phyloP scores from a whole-genome alignment of 164 flowering plant species.

The Piper longum region DNA sequence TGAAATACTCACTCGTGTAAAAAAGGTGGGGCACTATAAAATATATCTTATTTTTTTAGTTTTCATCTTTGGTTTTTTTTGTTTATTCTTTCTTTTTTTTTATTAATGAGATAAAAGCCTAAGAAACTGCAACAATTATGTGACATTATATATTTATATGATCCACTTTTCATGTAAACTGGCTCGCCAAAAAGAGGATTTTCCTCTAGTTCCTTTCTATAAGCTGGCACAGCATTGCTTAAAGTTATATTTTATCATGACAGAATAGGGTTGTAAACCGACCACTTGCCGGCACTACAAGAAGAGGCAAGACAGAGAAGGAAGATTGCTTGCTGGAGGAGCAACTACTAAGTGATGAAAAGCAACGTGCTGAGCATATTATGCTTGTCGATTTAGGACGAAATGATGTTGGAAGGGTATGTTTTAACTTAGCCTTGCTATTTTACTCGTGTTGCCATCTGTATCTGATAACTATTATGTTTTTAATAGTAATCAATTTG shows the following conservation, averaged over 20 bases:
- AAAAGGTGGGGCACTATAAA: slow-evolving; percentile 42
- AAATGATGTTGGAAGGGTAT: slow-evolving; percentile 96
- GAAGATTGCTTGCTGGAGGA: slow-evolving; percentile 64
- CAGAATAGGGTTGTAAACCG: slow-evolving; percentile 60
- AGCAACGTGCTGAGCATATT: slow-evolving; percentile 92
- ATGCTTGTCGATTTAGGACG: slow-evolving; percentile 96
- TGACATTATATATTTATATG: not conserved
- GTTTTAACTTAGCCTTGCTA: not conserved
- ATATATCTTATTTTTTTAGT: not conserved
- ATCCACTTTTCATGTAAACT: not conserved
- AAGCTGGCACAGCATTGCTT: not conserved
- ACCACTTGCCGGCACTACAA: slow-evolving; percentile 85
- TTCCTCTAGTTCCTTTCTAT: too few species aligned
- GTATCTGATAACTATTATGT: too few species aligned
- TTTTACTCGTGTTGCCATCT: too few species aligned
- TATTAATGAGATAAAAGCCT: not conserved
- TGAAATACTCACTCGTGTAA: slow-evolving; percentile 80
- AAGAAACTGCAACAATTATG: too few species aligned
- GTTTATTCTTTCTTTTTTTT: too few species aligned
- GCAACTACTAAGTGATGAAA: slow-evolving; percentile 66
- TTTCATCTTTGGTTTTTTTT: too few species aligned
- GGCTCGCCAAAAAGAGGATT: too few species aligned
- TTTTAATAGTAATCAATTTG: too few species aligned
- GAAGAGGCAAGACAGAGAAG: slow-evolving; percentile 77
- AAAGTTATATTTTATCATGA: slow-evolving; percentile 4